Evolutionary conservation across 192 early-diverging fungal genomes (phyloP).

Genomic region (Entomortierella chlamydospora): DNA sequence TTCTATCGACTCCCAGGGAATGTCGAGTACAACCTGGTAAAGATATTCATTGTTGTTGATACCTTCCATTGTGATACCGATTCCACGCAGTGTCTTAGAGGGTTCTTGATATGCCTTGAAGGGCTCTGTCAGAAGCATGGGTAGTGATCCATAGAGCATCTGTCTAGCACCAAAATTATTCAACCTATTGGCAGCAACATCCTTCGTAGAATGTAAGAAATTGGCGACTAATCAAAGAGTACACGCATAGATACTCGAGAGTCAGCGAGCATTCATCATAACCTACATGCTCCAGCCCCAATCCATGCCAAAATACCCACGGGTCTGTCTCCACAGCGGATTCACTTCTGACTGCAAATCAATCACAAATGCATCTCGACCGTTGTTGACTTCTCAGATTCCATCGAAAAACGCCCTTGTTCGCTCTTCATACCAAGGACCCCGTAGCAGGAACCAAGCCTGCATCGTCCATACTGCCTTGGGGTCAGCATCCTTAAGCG

Average conservation of each 20-base stretch:
- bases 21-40: slow-evolving; percentile 44
- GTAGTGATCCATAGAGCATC: slow-evolving; percentile 34
- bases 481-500: slow-evolving; percentile 39
- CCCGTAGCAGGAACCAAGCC: slow-evolving; percentile 40
- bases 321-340: slow-evolving; percentile 26
- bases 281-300: slow-evolving; percentile 58
- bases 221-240: too few relatives aligned
- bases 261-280: not conserved
- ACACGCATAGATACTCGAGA: too few relatives aligned
- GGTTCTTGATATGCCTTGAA: slow-evolving; percentile 26
- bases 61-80: slow-evolving; percentile 53
- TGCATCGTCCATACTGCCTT: slow-evolving; percentile 49
- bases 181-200: slow-evolving; percentile 4
- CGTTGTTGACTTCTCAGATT: slow-evolving; percentile 25
- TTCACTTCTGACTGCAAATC: slow-evolving; percentile 42
- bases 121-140: slow-evolving; percentile 33
- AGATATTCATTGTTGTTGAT: slow-evolving; percentile 54
- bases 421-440: slow-evolving; percentile 17
- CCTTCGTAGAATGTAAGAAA: too few relatives aligned
- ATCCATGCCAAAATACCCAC: slow-evolving; percentile 47
- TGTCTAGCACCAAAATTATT: slow-evolving; percentile 52
- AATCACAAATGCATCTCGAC: slow-evolving; percentile 42
- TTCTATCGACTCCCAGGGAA: slow-evolving; percentile 42
- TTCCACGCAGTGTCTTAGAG: slow-evolving; percentile 37
- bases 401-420: slow-evolving; percentile 49